These are phyloP conservation scores for Chlorella sp. DNA, from an alignment of 139 green algal species.

Conservation along the genomic window DNA sequence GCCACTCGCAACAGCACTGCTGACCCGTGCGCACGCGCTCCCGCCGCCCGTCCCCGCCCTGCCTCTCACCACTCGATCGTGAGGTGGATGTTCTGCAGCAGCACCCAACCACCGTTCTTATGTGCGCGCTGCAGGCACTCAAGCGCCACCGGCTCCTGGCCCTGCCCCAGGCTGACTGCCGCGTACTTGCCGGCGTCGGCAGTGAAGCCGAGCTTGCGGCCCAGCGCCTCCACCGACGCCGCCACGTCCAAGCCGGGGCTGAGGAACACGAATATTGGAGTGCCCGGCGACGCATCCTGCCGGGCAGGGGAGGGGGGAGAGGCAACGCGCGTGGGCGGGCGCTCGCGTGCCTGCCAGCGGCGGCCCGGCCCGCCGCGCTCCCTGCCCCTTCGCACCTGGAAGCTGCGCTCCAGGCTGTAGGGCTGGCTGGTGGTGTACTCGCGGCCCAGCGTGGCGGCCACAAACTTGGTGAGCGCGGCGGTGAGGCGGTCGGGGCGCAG, in stretches of 20 bases:
- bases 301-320: background rate
- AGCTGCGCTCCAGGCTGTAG: constrained; percentile 80
- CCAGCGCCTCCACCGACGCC: constrained; percentile 78
- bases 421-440: constrained; percentile 67
- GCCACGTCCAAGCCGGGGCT: constrained; percentile 84
- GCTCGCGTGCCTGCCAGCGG: too few species aligned
- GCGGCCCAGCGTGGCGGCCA: constrained; percentile 74
- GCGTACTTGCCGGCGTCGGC: constrained; percentile 74
- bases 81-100: constrained; percentile 91
- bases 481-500: constrained; percentile 88
- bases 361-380: too few species aligned
- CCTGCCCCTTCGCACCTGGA: constrained; percentile 35
- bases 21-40: background rate
- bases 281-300: constrained; percentile 64
- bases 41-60: too few species aligned
- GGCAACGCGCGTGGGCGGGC: too few species aligned
- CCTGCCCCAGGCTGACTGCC: constrained; percentile 84
- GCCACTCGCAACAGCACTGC: too few species aligned
- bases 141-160: constrained; percentile 87
- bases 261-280: constrained; percentile 92
- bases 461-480: constrained; percentile 81
- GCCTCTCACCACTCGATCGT: constrained; percentile 92
- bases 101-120: constrained; percentile 91
- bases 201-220: constrained; percentile 76
- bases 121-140: constrained; percentile 75